Evolutionary conservation across 1,139 yeast genomes (phyloP).

Genomic region (Citeromyces hawaiiensis): DNA sequence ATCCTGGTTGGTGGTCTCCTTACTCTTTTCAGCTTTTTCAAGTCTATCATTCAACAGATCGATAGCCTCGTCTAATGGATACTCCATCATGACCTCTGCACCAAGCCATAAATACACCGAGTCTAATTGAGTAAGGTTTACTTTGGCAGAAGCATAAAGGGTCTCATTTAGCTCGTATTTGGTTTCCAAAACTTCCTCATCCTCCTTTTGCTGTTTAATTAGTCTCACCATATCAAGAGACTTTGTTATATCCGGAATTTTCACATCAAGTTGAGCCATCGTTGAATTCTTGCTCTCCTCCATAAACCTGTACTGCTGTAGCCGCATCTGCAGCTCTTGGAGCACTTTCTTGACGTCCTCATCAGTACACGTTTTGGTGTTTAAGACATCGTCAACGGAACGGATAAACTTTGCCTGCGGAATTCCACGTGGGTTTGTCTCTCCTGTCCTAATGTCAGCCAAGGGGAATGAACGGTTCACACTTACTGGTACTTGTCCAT

Average conservation of each 20-base stretch:
- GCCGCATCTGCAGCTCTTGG: constrained; percentile 16
- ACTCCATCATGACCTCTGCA: constrained; percentile 95
- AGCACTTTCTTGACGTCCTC: constrained; percentile 16
- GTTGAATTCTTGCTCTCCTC: constrained; percentile 67
- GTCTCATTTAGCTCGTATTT: constrained; percentile 91
- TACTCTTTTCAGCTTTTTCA: constrained; percentile 44
- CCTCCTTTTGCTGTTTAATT: constrained; percentile 32
- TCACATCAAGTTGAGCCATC: constrained; percentile 48
- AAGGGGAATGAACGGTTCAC: neutral
- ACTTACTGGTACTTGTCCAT: constrained; percentile 4
- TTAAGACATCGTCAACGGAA: constrained; percentile 65
- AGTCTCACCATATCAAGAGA: constrained; percentile 62
- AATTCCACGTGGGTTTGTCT: constrained; percentile 79
- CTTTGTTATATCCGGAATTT: constrained; percentile 85
- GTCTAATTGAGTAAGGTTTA: constrained; percentile 36
- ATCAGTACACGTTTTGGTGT: constrained; percentile 45
- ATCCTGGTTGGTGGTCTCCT: constrained; percentile 61
- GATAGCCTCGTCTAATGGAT: constrained; percentile 80
- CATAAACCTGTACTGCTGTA: constrained; percentile 20
- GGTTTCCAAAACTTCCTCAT: constrained; percentile 36
- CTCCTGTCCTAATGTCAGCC: constrained; percentile 25
- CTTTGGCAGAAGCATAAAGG: constrained; percentile 68
- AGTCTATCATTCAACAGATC: constrained; percentile 54
- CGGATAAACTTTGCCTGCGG: constrained; percentile 95
- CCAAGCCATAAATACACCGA: constrained; percentile 86